Evolutionary conservation across 306 rosid genomes (phyloP), one percentile per base, ranked within the genome.

Genomic region (Canavalia ensiformis): DNA sequence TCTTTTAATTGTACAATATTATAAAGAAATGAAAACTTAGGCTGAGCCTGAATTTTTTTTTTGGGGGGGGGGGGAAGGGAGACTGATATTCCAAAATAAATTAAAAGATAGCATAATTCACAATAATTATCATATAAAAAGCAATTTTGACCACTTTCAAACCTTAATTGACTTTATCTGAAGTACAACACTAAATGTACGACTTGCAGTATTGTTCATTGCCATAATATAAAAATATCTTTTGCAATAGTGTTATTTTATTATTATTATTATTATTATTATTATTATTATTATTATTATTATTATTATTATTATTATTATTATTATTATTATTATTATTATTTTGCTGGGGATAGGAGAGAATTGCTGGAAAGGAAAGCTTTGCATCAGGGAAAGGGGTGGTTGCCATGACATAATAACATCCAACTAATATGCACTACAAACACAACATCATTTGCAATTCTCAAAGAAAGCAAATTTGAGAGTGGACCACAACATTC

Each of bases 201-300:
- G 70, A 5, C 73, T 49, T 47, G n/a, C 46, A 37, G 35, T 30
- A 49, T 41, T 80, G 83, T 50, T 71, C 77, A 72, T 52, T 25
- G 41, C 28, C 66, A 73, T 54, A 18, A 39, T 55, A 55, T 28
- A 73, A 50, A 18, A 0, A 18, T 13, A 39, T 71, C 8, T 50
- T 51, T 71, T 7, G 33, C 62, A 34, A 50, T 42, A 42, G 37
- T 67, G 72, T 37, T 37, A n/a, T 13, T n/a, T 33, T 1, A 50
- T 33, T 13, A 18, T 18, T 18, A 18, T 18, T 18, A 18, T 18
- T 18, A 18, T 18, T 18, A 18, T 18, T 18, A 18, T 18, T 18
- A 18, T 18, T 18, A 18, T 18, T 18, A 18, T 70, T 52, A 13
- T 7, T 49, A 11, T 33, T 54, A n/a, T n/a, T n/a, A n/a, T n/a